These are phyloP conservation scores for Yarrowia bubula DNA, from an alignment of 805 yeast genomes.

Conservation along the genomic window DNA sequence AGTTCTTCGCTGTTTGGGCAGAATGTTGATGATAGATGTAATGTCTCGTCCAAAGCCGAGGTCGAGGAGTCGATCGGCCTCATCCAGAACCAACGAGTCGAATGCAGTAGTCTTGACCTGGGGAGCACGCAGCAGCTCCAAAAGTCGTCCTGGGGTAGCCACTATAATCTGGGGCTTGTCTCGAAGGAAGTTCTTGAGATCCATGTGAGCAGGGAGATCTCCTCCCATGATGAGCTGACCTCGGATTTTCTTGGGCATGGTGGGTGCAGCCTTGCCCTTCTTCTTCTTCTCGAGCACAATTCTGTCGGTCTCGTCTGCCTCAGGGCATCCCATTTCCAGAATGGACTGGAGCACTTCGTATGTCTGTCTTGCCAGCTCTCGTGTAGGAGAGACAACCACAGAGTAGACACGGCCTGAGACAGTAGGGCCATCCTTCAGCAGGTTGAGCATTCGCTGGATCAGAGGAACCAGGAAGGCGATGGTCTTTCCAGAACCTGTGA, in stretches of 20 bases:
- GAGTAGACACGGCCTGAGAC: slow-evolving; percentile 65
- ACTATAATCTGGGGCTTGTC: slow-evolving; percentile 74
- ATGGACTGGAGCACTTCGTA: slow-evolving; percentile 61
- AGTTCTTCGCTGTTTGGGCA: slow-evolving; percentile 90
- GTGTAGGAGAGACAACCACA: slow-evolving; percentile 68
- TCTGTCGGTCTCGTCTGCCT: slow-evolving; percentile 43
- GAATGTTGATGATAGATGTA: slow-evolving; percentile 59
- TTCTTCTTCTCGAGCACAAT: slow-evolving; percentile 20
- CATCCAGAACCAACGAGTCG: slow-evolving; percentile 80
- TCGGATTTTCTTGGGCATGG: slow-evolving; percentile 31
- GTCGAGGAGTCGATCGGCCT: slow-evolving; percentile 87
- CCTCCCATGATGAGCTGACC: slow-evolving; percentile 46
- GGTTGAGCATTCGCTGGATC: slow-evolving; percentile 57
- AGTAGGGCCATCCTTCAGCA: slow-evolving; percentile 35
- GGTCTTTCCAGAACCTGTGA: slow-evolving; percentile 98
- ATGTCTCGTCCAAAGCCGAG: slow-evolving; percentile 78
- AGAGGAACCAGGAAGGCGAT: slow-evolving; percentile 85
- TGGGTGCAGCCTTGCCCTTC: slow-evolving; percentile 22
- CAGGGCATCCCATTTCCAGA: slow-evolving; percentile 51
- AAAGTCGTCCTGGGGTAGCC: slow-evolving; percentile 82
- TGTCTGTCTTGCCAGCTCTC: slow-evolving; percentile 55
- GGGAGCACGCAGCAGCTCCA: slow-evolving; percentile 63
- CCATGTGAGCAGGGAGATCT: slow-evolving; percentile 53
- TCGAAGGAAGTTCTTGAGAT: slow-evolving; percentile 55
- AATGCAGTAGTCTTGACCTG: slow-evolving; percentile 60